These are phyloP conservation scores for Mucor lusitanicus DNA, from an alignment of 371 early-diverging fungal species.

Conservation along the genomic window DNA sequence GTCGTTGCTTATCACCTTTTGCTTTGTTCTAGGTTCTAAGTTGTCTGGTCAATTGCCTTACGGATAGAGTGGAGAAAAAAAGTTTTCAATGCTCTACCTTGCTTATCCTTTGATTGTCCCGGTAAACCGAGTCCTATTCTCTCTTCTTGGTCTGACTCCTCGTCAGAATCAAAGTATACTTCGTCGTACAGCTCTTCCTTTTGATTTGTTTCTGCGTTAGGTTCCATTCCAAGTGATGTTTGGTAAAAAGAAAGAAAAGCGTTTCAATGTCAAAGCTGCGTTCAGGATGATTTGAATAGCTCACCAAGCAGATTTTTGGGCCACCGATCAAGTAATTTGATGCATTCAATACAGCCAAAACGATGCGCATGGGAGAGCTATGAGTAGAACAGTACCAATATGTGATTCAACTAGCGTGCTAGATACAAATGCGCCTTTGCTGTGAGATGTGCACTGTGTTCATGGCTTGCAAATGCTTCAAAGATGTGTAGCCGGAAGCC, in stretches of 20 bases:
- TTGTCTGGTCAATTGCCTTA: background rate
- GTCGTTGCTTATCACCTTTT: slow-evolving; percentile 43
- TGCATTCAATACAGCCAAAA: too few relatives aligned
- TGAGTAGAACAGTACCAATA: background rate
- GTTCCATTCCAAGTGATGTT: background rate
- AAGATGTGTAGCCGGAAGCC: background rate
- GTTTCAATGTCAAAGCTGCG: background rate
- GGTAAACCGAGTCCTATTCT: slow-evolving; percentile 5
- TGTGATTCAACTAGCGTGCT: too few relatives aligned
- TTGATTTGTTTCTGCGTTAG: background rate
- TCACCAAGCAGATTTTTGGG: background rate
- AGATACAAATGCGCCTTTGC: too few relatives aligned
- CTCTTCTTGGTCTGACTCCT: slow-evolving; percentile 27
- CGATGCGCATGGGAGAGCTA: background rate
- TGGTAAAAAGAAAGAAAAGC: background rate
- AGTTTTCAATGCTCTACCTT: background rate
- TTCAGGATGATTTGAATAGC: too few relatives aligned
- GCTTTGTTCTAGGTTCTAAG: slow-evolving; percentile 11
- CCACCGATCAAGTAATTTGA: background rate
- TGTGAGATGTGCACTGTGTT: background rate
- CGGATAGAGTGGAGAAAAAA: background rate
- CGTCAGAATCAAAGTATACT: slow-evolving; percentile 55
- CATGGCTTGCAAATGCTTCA: background rate
- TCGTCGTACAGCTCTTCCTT: slow-evolving; percentile 43
- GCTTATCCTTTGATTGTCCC: slow-evolving; percentile 6